Percentiles rank a stretch among this genome's conserved stretches.
Conservation (phyloP, 179 eudicot genomes). For the Carnegiea gigantea region DNA sequence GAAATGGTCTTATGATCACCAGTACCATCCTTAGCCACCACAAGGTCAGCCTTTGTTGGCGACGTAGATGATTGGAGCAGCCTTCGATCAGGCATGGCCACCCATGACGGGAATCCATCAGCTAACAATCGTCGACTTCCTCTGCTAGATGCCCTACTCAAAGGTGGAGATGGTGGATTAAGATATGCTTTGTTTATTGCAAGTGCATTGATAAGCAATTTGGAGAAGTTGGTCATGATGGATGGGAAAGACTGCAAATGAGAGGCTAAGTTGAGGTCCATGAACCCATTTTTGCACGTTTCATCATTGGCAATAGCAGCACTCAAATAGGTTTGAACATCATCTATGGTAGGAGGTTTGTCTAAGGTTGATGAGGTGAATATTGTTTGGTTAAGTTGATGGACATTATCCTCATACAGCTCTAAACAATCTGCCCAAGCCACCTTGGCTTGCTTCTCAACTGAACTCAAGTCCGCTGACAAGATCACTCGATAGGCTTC, state of each 20-base stretch:
- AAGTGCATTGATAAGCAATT: conserved; percentile 43
- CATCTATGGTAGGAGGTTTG: conserved; percentile 33
- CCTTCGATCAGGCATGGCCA: conserved; percentile 29
- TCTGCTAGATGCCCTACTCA: neutral
- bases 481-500: conserved; percentile 33
- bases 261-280: conserved; percentile 40
- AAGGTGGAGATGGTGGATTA: neutral
- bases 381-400: conserved; percentile 11
- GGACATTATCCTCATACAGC: conserved; percentile 50
- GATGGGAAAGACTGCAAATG: conserved; percentile 26
- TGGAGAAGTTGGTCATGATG: conserved; percentile 32
- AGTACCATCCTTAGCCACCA: conserved; percentile 66
- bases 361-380: neutral
- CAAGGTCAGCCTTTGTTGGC: conserved; percentile 29
- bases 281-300: conserved; percentile 59
- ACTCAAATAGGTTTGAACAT: conserved; percentile 56
- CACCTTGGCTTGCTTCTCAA: conserved; percentile 27
- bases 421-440: conserved; percentile 70
- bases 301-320: conserved; percentile 56
- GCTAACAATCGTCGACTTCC: conserved; percentile 34
- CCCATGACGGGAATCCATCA: conserved; percentile 44
- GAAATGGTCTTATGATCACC: conserved; percentile 51
- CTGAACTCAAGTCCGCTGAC: conserved; percentile 34
- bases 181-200: conserved; percentile 39
- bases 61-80: conserved; percentile 33